phyloP scores from a whole-genome alignment of 2,329 filamentous ascomycete species.

The Colletotrichum nymphaeae region DNA sequence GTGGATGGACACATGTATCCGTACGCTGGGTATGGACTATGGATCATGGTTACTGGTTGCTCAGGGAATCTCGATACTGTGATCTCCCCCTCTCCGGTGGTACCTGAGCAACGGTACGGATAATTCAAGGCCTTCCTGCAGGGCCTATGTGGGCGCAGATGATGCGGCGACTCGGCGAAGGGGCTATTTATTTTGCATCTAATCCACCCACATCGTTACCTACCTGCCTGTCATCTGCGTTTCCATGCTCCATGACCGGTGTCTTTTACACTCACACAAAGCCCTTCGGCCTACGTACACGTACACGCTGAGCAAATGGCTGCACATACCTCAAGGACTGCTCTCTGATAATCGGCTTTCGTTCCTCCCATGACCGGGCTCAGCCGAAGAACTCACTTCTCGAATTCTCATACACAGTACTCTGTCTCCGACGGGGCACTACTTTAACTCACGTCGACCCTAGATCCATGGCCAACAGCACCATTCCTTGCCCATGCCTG shows the following conservation, averaged over 20 bases:
- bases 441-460: constrained; percentile 7
- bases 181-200: constrained; percentile 4
- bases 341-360: constrained; percentile 3
- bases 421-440: not conserved
- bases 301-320: not conserved
- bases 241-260: constrained; percentile 8
- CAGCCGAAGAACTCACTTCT: not conserved
- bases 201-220: not conserved
- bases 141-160: constrained; percentile 11
- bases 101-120: not conserved
- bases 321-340: not conserved
- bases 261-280: not conserved
- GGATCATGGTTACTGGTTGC: constrained; percentile 16
- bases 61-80: constrained; percentile 10
- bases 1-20: not conserved
- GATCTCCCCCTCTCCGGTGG: not conserved
- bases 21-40: not conserved
- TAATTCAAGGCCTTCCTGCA: constrained; percentile 15
- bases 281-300: not conserved
- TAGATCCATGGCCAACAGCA: constrained; percentile 27
- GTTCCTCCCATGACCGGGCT: constrained; percentile 17
- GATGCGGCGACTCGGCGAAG: constrained; percentile 23
- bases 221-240: not conserved
- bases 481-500: constrained; percentile 24
- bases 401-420: not conserved